These are phyloP conservation scores for Botrytis deweyae DNA, from an alignment of 2,329 filamentous ascomycete species.

Conservation along the genomic window DNA sequence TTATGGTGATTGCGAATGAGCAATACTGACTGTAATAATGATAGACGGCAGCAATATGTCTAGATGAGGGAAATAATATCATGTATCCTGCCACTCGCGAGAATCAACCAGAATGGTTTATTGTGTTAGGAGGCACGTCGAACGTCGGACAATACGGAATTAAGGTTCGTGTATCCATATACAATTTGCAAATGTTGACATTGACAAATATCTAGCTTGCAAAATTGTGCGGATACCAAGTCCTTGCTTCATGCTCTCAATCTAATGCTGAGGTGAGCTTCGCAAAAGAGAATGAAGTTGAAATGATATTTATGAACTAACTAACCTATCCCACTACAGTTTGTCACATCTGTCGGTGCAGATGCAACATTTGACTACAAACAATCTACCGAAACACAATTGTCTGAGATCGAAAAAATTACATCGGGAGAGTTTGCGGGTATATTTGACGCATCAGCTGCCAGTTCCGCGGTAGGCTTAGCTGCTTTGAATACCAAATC, in stretches of 20 bases:
- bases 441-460: constrained; percentile 17
- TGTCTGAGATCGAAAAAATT: constrained; percentile 4
- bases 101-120: constrained; percentile 41
- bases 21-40: not conserved
- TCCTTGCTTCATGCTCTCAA: constrained; percentile 42
- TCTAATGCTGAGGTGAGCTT: constrained; percentile 4
- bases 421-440: constrained; percentile 15
- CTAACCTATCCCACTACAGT: constrained; percentile 25
- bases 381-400: not conserved
- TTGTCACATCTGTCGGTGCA: constrained; percentile 38
- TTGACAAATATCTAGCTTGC: constrained; percentile 35
- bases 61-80: constrained; percentile 7
- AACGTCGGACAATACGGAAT: constrained; percentile 42
- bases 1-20: not conserved
- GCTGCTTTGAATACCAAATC: not conserved
- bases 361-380: constrained; percentile 40
- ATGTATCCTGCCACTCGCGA: constrained; percentile 2
- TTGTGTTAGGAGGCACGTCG: constrained; percentile 42
- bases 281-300: not conserved
- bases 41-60: constrained; percentile 14
- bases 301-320: not conserved
- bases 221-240: constrained; percentile 41
- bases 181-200: not conserved
- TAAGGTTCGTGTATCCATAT: constrained; percentile 27
- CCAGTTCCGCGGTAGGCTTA: not conserved